phyloP scores from a whole-genome alignment of 169 alveolate species.

The Plasmodium sp. region DNA sequence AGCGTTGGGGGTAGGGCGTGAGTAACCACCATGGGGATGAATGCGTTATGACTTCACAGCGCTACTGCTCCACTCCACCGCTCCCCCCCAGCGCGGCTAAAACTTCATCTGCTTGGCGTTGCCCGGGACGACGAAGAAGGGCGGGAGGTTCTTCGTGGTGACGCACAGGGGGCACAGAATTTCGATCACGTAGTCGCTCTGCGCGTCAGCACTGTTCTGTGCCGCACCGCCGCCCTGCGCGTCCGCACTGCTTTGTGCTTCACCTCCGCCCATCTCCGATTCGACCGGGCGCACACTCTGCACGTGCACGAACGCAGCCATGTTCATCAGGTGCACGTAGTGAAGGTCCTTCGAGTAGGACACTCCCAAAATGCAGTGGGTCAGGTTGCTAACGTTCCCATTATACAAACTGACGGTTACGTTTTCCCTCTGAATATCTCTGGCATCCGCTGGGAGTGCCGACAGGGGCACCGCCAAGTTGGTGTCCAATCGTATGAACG shows the following conservation, averaged over 20 bases:
- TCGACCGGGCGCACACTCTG: conserved; percentile 19
- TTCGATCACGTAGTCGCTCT: conserved; percentile 57
- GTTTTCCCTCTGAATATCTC: conserved; percentile 41
- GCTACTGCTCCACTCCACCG: too few species aligned
- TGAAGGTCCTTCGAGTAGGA: conserved; percentile 48
- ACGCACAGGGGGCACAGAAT: conserved; percentile 77
- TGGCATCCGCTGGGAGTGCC: conserved; percentile 62
- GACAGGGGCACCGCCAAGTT: conserved; percentile 65
- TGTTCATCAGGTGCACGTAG: conserved; percentile 63
- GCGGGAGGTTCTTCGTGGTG: conserved; percentile 81
- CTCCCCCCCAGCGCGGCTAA: neutral
- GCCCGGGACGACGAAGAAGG: conserved; percentile 80
- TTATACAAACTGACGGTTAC: conserved; percentile 47
- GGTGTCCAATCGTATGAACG: conserved; percentile 39
- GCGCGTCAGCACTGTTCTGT: neutral
- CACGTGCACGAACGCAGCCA: conserved; percentile 69
- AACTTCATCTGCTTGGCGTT: conserved; percentile 72
- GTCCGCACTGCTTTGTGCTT: neutral
- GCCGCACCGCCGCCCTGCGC: neutral
- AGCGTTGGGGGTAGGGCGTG: neutral
- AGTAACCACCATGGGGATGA: neutral
- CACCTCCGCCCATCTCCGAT: neutral
- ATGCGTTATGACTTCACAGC: neutral
- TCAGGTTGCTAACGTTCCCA: conserved; percentile 37
- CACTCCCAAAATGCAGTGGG: conserved; percentile 50